These are phyloP conservation scores for Bipolaris sorokiniana DNA, from an alignment of 2,329 filamentous ascomycete genomes.

Conservation along the genomic window DNA sequence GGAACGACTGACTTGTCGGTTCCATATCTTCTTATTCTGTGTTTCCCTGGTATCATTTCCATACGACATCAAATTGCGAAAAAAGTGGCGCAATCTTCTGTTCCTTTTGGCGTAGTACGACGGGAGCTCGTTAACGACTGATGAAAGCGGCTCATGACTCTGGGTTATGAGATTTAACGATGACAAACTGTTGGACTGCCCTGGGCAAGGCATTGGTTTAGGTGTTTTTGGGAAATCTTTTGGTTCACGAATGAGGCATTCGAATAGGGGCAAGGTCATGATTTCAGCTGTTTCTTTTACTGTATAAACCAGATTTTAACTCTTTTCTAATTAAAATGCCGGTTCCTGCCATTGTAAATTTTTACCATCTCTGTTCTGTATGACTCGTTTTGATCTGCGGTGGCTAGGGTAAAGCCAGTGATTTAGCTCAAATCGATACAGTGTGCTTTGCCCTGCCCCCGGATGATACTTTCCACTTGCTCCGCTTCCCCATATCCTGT, in stretches of 20 bases:
- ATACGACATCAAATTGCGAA: neutral
- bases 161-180: neutral
- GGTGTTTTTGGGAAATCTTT: neutral
- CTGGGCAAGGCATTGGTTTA: slow-evolving; percentile 1
- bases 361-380: too few species aligned
- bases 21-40: neutral
- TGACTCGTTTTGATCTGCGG: too few species aligned
- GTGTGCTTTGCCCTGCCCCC: too few species aligned
- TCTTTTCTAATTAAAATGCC: neutral
- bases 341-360: neutral
- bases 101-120: neutral
- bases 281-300: neutral
- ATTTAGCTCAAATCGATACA: too few species aligned
- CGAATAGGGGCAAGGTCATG: neutral
- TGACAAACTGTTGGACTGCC: neutral
- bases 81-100: neutral
- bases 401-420: too few species aligned
- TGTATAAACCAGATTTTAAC: neutral
- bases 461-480: too few species aligned
- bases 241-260: neutral
- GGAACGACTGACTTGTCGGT: neutral
- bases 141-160: slow-evolving; percentile 3
- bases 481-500: too few species aligned
- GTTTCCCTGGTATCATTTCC: neutral
- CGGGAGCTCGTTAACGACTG: slow-evolving; percentile 1